Percentiles rank a stretch among this genome's conserved stretches.
phyloP scores from a whole-genome alignment of 2,329 filamentous ascomycete genomes.

The Beauveria scarabaeidicola region DNA sequence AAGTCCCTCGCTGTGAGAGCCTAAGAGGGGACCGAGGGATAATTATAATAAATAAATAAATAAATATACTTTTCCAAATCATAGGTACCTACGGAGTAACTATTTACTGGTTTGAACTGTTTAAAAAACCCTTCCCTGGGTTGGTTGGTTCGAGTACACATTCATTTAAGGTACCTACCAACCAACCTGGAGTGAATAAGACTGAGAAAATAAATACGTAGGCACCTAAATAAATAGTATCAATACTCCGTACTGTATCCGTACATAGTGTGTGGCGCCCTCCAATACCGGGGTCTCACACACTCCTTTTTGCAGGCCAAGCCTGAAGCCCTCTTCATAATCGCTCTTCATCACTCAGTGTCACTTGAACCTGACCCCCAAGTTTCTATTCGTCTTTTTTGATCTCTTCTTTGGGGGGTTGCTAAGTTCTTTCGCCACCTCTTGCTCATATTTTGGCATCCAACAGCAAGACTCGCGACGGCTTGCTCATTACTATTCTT shows the following conservation, averaged over 20 bases:
- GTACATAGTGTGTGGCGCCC: neutral
- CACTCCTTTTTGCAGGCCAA: slow-evolving; percentile 1
- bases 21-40: too few species aligned
- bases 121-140: too few species aligned
- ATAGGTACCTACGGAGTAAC: too few species aligned
- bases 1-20: too few species aligned
- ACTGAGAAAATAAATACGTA: neutral
- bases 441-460: neutral
- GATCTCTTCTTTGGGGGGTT: too few species aligned
- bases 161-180: too few species aligned
- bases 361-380: neutral
- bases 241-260: neutral
- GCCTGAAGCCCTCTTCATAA: neutral
- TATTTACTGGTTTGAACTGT: too few species aligned
- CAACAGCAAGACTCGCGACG: neutral
- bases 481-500: neutral
- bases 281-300: slow-evolving; percentile 8
- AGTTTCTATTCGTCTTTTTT: too few species aligned
- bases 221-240: neutral
- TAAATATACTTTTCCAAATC: too few species aligned
- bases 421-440: neutral
- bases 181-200: too few species aligned
- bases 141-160: too few species aligned
- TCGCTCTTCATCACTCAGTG: neutral
- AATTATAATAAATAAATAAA: too few species aligned